phyloP scores from a whole-genome alignment of 352 stramenopile species.

The Phytopythium montanum region DNA sequence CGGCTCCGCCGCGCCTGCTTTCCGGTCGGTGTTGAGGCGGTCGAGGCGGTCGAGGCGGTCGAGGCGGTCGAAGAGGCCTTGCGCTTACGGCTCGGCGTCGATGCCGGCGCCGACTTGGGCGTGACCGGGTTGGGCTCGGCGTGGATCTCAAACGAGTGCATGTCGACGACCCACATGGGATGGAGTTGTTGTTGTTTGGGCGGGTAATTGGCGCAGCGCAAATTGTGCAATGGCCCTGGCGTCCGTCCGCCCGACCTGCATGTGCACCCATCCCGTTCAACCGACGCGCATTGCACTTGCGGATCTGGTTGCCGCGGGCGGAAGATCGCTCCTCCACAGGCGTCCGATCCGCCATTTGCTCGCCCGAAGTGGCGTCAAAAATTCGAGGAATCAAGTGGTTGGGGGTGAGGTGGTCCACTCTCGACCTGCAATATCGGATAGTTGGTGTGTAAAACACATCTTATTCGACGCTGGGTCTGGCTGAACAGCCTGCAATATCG shows the following conservation, averaged over 20 bases:
- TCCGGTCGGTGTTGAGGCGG: background rate
- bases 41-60: background rate
- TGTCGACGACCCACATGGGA: conserved; percentile 24
- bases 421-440: background rate
- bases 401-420: background rate
- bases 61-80: conserved; percentile 2
- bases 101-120: background rate
- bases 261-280: conserved; percentile 7
- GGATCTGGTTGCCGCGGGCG: background rate
- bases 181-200: conserved; percentile 1
- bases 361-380: conserved; percentile 2
- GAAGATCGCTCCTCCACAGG: background rate
- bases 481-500: conserved; percentile 11
- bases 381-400: conserved; percentile 16
- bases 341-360: background rate
- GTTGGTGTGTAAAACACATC: conserved; percentile 12
- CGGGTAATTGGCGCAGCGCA: conserved; percentile 10
- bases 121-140: conserved; percentile 25
- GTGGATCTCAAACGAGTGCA: conserved; percentile 28
- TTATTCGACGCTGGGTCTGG: conserved; percentile 19
- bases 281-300: background rate
- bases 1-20: conserved; percentile 14
- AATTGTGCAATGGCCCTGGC: conserved; percentile 25
- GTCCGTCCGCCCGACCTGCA: background rate
- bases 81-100: conserved; percentile 3